These are phyloP conservation scores for Boletus speciosus DNA, from an alignment of 768 basidiomycete species.

Conservation along the genomic window DNA sequence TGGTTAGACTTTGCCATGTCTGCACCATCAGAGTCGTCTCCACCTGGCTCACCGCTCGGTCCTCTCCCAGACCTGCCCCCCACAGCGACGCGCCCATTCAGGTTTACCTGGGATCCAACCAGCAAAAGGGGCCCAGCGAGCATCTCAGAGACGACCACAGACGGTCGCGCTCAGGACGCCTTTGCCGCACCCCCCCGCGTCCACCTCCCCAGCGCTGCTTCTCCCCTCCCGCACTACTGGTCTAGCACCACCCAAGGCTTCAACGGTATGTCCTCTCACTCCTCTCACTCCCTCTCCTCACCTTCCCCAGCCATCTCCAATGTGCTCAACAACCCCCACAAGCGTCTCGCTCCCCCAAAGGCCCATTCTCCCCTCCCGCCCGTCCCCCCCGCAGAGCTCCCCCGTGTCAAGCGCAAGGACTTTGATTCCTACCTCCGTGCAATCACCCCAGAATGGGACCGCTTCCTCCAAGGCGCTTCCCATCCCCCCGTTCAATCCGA, in stretches of 20 bases:
- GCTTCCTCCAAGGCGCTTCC: slow-evolving; percentile 50
- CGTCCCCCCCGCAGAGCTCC: slow-evolving; percentile 68
- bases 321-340: slow-evolving; percentile 87
- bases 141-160: slow-evolving; percentile 71
- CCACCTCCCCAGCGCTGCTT: slow-evolving; percentile 44
- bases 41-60: slow-evolving; percentile 40
- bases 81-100: slow-evolving; percentile 54
- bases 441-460: slow-evolving; percentile 73
- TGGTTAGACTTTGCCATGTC: slow-evolving; percentile 30
- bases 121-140: slow-evolving; percentile 65
- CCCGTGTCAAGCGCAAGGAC: slow-evolving; percentile 77
- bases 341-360: slow-evolving; percentile 81
- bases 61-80: slow-evolving; percentile 34
- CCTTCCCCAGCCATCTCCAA: slow-evolving; percentile 79
- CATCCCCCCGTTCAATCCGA: slow-evolving; percentile 32
- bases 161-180: slow-evolving; percentile 57
- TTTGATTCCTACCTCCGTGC: slow-evolving; percentile 79
- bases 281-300: slow-evolving; percentile 1
- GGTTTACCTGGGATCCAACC: slow-evolving; percentile 73
- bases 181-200: slow-evolving; percentile 42
- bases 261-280: slow-evolving; percentile 58
- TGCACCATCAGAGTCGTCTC: slow-evolving; percentile 54
- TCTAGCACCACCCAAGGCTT: slow-evolving; percentile 83
- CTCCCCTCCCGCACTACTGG: slow-evolving; percentile 64
- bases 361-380: slow-evolving; percentile 77